Conservation (phyloP, 208 protist species). For the Trypanosoma platydactyli region DNA sequence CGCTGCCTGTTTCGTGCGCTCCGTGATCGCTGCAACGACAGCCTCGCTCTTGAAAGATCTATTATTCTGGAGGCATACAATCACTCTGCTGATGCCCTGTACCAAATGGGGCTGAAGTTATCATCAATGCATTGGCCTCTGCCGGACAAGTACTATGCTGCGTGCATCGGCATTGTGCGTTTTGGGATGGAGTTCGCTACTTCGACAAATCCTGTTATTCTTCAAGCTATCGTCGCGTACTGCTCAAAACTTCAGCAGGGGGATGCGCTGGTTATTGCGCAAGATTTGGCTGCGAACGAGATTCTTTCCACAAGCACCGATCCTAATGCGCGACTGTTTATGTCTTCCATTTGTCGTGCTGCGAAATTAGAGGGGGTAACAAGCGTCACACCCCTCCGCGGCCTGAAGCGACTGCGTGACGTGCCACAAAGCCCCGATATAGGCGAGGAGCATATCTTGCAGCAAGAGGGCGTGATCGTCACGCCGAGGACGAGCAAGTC, state of each 20-base stretch:
- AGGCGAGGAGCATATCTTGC: not conserved
- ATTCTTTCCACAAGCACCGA: slow-evolving; percentile 51
- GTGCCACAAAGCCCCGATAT: slow-evolving; percentile 10
- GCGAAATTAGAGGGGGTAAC: slow-evolving; percentile 60
- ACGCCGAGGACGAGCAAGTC: not conserved
- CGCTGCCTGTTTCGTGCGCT: slow-evolving; percentile 78
- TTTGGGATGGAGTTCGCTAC: slow-evolving; percentile 75
- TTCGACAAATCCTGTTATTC: slow-evolving; percentile 63
- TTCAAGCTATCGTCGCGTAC: slow-evolving; percentile 71
- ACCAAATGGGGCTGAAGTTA: slow-evolving; percentile 69
- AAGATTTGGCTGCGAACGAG: slow-evolving; percentile 36
- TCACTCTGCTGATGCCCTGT: slow-evolving; percentile 64
- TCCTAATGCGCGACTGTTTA: slow-evolving; percentile 55
- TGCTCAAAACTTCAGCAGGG: slow-evolving; percentile 56
- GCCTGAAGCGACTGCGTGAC: slow-evolving; percentile 37
- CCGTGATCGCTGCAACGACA: slow-evolving; percentile 62
- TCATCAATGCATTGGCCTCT: slow-evolving; percentile 79
- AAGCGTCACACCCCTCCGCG: not conserved
- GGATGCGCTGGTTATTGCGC: slow-evolving; percentile 63
- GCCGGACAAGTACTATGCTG: slow-evolving; percentile 71
- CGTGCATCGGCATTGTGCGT: slow-evolving; percentile 57
- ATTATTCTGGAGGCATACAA: slow-evolving; percentile 69
- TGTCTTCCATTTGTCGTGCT: slow-evolving; percentile 61
- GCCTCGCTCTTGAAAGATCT: slow-evolving; percentile 67
- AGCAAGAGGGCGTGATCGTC: not conserved